These are phyloP conservation scores for Populus hybrid DNA, from an alignment of 441 rosid species.

Conservation along the genomic window DNA sequence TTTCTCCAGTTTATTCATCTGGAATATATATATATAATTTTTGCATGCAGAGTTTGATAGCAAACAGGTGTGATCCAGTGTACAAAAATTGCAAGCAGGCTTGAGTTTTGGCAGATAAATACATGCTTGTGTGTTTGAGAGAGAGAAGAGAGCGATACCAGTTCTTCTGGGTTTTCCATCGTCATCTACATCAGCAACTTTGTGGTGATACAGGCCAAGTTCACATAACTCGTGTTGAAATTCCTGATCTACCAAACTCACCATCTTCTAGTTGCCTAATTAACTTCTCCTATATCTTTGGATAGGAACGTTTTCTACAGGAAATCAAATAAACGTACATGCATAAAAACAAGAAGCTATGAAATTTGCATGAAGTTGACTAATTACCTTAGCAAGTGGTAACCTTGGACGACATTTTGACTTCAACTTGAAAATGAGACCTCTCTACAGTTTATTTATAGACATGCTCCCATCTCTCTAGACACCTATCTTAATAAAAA, in stretches of 20 bases:
- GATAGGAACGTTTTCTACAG: not conserved
- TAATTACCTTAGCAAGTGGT: not conserved
- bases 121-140: not conserved
- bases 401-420: too few relatives aligned
- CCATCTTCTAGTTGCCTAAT: not conserved
- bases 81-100: too few relatives aligned
- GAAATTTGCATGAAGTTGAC: not conserved
- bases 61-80: too few relatives aligned
- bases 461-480: too few relatives aligned
- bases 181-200: constrained; percentile 21
- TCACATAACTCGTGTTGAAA: not conserved
- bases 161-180: constrained; percentile 28
- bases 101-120: not conserved
- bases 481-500: too few relatives aligned
- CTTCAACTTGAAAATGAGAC: too few relatives aligned
- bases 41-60: too few relatives aligned
- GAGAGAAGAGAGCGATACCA: not conserved
- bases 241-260: not conserved
- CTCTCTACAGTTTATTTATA: too few relatives aligned
- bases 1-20: too few relatives aligned
- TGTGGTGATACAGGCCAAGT: not conserved
- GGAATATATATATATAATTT: too few relatives aligned
- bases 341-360: not conserved
- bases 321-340: not conserved
- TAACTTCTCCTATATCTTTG: too few relatives aligned